Evolutionary conservation across 2,329 filamentous ascomycete genomes (phyloP), one percentile per base, ranked within the genome.

Genomic region (Rhexocercosporidium sp.): DNA sequence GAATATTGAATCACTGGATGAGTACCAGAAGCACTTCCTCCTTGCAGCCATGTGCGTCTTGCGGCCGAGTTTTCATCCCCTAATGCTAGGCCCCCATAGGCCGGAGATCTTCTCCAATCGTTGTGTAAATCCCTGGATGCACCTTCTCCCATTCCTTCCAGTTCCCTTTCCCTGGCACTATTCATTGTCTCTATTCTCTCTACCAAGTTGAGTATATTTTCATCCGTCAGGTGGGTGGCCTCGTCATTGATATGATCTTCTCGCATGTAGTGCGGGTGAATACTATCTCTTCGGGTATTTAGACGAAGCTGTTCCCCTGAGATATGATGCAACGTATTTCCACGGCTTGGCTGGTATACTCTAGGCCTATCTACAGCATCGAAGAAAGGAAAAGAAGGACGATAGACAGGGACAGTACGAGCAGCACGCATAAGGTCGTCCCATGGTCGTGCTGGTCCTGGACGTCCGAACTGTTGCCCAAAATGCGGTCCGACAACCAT

Each of bases 131-230:
- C 59, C 22, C 18, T 61, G 12, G 59, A 34, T 12, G 18, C 59
- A 31, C 39, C 25, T 27, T 61, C 59, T 14, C 39, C 59, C 59
- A 61, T 47, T 2, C 0, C 59, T 37, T 47, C 59, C n/a, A 61
- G 20, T 4, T 5, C 18, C 3, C 14, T 47, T 27, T 7, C 25
- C 27, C 25, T 53, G 9, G 49, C 27, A 29, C 2, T 8, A 53
- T 53, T 53, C 25, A 31, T 20, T 11, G 11, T 61, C 7, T 61
- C 39, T 49, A 16, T 29, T n/a, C 59, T 34, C 12, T 46, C 39
- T 3, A 60, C 27, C 25, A 27, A 18, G 2, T 41, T 18, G 1
- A 46, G 39, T n/a, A 60, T 46, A 12, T 47, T 11, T 20, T 44
- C 11, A 29, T 14, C n/a, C 16, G 39, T 47, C 22, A 31, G 20